A percentile compares a stretch with the other conserved stretches of the same genome.
These are phyloP conservation scores for Alternaria postmessia DNA, from an alignment of 2,329 filamentous ascomycete genomes.

Conservation along the genomic window DNA sequence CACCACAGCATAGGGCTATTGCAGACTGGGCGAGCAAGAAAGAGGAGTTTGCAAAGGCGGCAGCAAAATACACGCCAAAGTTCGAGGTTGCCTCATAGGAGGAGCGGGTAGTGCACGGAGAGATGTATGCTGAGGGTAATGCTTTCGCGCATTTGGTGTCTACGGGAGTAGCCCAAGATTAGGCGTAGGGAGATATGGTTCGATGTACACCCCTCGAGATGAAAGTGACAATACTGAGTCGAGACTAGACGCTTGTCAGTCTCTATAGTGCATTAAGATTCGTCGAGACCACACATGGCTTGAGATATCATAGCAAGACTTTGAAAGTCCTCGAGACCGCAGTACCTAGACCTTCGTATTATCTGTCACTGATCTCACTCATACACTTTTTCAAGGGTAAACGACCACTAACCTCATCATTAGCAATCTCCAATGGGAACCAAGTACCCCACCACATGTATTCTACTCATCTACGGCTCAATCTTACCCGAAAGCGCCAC, in stretches of 20 bases:
- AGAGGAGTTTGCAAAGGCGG: constrained; percentile 84
- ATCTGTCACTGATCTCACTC: background rate
- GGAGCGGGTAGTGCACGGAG: background rate
- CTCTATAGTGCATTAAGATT: background rate
- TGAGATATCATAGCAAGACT: too few relatives aligned
- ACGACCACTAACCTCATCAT: background rate
- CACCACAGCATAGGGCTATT: constrained; percentile 75
- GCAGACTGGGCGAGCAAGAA: constrained; percentile 84
- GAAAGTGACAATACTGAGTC: too few relatives aligned
- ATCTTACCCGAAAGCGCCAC: background rate
- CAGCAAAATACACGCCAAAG: constrained; percentile 86
- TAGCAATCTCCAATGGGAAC: background rate
- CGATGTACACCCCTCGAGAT: too few relatives aligned
- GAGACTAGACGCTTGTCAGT: background rate
- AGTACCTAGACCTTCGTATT: background rate
- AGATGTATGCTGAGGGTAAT: background rate
- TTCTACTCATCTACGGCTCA: background rate
- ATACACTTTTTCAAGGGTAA: background rate
- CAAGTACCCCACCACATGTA: background rate
- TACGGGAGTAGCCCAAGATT: background rate
- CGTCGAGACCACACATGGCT: background rate
- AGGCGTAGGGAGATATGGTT: background rate
- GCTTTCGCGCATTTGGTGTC: background rate
- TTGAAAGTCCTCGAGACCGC: background rate
- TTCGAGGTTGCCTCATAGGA: constrained; percentile 60